phyloP scores from a whole-genome alignment of 441 rosid genomes.

The Syzygium malaccense region DNA sequence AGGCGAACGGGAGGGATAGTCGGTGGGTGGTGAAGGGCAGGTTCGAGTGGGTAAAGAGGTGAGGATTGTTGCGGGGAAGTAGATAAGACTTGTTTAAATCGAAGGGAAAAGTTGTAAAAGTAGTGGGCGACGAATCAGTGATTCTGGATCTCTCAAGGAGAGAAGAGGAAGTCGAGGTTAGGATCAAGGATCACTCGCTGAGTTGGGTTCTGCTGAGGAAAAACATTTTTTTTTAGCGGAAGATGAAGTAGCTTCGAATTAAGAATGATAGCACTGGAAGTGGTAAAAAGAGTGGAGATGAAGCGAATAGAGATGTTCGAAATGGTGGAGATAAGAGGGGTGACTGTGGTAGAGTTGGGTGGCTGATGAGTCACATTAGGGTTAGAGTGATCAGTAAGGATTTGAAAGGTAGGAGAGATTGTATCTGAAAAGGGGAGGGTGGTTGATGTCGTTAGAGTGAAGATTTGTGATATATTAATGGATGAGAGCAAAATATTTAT shows the following conservation, averaged over 20 bases:
- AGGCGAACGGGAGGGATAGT: constrained; percentile 6
- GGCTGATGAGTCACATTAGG: constrained; percentile 72
- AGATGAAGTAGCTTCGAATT: constrained; percentile 31
- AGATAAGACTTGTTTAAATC: constrained; percentile 28
- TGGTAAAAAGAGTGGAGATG: constrained; percentile 3
- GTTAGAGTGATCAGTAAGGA: constrained; percentile 66
- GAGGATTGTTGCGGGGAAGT: constrained; percentile 52
- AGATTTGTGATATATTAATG: constrained; percentile 51
- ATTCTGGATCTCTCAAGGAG: constrained; percentile 34
- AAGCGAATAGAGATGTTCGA: constrained; percentile 17
- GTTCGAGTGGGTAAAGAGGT: constrained; percentile 43
- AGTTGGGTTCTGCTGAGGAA: constrained; percentile 62
- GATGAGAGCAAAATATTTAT: constrained; percentile 66
- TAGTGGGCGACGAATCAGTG: constrained; percentile 14
- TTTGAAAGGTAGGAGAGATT: neutral
- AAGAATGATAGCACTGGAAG: constrained; percentile 3
- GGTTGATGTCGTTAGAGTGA: constrained; percentile 66
- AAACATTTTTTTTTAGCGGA: constrained; percentile 40
- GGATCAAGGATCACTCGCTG: constrained; percentile 36
- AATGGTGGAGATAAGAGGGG: constrained; percentile 8
- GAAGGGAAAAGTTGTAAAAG: constrained; percentile 44
- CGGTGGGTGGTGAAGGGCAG: constrained; percentile 6
- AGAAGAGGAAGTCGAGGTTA: constrained; percentile 32
- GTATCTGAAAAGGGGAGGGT: constrained; percentile 35
- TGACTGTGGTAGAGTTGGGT: constrained; percentile 10